These are phyloP conservation scores for Talaromyces thailandensis DNA, from an alignment of 495 filamentous ascomycete species.

Conservation along the genomic window DNA sequence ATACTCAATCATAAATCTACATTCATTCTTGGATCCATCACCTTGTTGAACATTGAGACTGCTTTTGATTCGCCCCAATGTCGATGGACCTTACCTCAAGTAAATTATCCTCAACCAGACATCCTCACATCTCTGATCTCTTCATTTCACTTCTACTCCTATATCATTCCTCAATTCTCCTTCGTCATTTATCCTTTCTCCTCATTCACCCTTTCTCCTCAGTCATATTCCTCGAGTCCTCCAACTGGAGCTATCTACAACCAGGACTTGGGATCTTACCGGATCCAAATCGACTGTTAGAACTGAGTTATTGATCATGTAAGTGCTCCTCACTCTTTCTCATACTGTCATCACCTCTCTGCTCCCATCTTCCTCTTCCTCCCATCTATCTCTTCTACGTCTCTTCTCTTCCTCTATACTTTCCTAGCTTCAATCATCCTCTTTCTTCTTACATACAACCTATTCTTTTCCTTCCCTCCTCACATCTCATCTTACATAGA, in stretches of 20 bases:
- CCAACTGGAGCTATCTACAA: too few relatives aligned
- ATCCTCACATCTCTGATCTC: neutral
- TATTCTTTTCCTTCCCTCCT: neutral
- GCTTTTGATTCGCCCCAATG: neutral
- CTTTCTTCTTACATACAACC: too few relatives aligned
- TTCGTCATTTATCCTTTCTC: neutral
- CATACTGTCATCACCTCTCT: neutral
- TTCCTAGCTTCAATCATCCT: too few relatives aligned
- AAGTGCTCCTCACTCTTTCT: neutral
- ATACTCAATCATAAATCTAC: neutral
- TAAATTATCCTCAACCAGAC: neutral
- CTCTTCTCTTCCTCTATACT: too few relatives aligned
- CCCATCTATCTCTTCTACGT: too few relatives aligned
- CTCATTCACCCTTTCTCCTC: neutral
- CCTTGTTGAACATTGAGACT: neutral
- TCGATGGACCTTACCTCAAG: neutral
- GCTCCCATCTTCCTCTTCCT: too few relatives aligned
- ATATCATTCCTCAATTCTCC: neutral
- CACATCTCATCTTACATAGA: too few relatives aligned
- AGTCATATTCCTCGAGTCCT: neutral
- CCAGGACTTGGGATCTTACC: too few relatives aligned
- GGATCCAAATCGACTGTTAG: too few relatives aligned
- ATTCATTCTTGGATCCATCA: neutral
- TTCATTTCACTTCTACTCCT: neutral
- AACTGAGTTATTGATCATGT: neutral